Percentiles rank a stretch among this genome's conserved stretches.
Evolutionary conservation across 2,329 filamentous ascomycete genomes (phyloP).

Genomic region (Neonectria ditissima): DNA sequence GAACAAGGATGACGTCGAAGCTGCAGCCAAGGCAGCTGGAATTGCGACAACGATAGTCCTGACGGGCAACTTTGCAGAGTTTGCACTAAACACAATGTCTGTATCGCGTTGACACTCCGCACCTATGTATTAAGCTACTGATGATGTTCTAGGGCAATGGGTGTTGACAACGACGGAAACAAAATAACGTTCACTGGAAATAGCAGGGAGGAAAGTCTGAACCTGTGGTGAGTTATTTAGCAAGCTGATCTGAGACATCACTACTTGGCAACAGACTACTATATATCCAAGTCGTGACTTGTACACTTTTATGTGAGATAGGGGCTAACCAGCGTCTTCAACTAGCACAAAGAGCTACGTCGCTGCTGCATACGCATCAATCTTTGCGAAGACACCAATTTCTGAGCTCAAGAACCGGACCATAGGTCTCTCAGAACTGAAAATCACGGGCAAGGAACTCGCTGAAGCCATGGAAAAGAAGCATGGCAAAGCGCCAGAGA

Average conservation of each 20-base stretch:
- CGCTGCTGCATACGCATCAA: conserved; percentile 14
- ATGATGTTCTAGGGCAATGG: conserved; percentile 2
- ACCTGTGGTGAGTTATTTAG: conserved; percentile 11
- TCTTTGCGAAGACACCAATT: conserved; percentile 8
- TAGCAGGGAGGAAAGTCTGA: conserved; percentile 1
- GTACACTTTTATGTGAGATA: too few species aligned
- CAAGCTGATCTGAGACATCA: too few species aligned
- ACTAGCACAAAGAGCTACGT: conserved; percentile 16
- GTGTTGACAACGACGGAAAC: conserved; percentile 11
- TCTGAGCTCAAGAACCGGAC: conserved; percentile 2
- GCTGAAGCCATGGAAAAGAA: neutral
- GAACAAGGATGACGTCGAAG: conserved; percentile 9
- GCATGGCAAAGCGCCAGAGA: neutral
- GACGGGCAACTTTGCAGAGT: conserved; percentile 16
- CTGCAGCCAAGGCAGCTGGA: conserved; percentile 7
- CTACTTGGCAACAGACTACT: too few species aligned
- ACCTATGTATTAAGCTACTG: neutral
- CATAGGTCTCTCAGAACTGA: conserved; percentile 14
- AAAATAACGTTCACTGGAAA: conserved; percentile 10
- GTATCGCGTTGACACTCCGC: neutral
- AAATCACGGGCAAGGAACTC: neutral
- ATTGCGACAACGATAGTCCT: conserved; percentile 8
- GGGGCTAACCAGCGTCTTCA: neutral
- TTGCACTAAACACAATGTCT: conserved; percentile 10
- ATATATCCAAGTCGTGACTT: too few species aligned